Base-by-base conservation (phyloP, 148 eudicot genomes). In the Dianthus caryophyllus region DNA sequence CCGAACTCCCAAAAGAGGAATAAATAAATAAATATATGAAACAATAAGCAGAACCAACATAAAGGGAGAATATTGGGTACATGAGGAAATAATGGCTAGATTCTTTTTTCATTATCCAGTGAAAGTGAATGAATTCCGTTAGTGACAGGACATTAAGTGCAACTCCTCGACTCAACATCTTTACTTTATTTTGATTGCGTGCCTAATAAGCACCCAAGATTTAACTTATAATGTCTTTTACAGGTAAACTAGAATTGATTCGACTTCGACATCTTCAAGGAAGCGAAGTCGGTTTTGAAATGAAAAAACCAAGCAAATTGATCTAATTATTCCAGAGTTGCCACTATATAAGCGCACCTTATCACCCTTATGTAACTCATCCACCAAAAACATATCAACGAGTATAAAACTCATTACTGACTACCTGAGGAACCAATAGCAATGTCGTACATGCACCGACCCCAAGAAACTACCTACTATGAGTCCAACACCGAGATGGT, bases 281-380 rank as follows among this genome's bases (percentile, higher is more conserved):
- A 41, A 62, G 16, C 50, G 21, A 62, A 62, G 48, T 62, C 25
- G 52, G 33, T 25, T 17, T n/a, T 44, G 47, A 6, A 33, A 36
- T 20, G 17, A 60, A n/a, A 36, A 25, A 36, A 61, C 33, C 22
- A 57, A 46, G 5, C n/a, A 29, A 25, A 27, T 18, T 26, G 21
- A 50, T 29, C 17, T 51, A 15, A 53, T 41, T 41, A 61, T 68
- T 48, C 47, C 47, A 64, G 27, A 16, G 38, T 6, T 9, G 53
- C 68, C 41, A 17, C 77, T 74, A 74, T 61, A 61, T 74, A 68
- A 74, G 68, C 61, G 61, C 61, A 68, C 29, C 25, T 16, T 17
- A 62, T 16, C 22, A n/a, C 64, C 29, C 38, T 30, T 14, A 17
- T 53, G 11, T 5, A 61, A 52, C 8, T 68, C 77, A 68, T 56